These are phyloP conservation scores for Colletotrichum orbiculare DNA, from an alignment of 2,329 filamentous ascomycete genomes.

Conservation along the genomic window DNA sequence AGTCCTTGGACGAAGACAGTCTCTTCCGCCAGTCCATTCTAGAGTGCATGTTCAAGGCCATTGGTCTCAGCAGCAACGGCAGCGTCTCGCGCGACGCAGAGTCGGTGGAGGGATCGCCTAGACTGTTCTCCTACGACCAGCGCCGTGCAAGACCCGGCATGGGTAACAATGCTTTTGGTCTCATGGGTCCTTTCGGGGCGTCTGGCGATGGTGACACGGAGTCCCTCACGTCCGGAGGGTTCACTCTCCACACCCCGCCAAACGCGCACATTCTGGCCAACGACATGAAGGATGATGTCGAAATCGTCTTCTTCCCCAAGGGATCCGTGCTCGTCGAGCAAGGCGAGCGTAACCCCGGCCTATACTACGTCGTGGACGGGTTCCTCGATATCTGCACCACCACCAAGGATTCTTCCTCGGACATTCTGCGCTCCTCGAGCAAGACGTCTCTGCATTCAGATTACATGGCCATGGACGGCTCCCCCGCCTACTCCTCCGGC, in stretches of 20 bases:
- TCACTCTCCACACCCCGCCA: constrained; percentile 69
- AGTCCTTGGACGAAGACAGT: constrained; percentile 87
- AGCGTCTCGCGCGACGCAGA: constrained; percentile 73
- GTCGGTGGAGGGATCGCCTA: constrained; percentile 87
- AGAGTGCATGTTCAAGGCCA: constrained; percentile 94
- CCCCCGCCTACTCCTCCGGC: constrained; percentile 35
- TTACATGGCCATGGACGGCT: constrained; percentile 24
- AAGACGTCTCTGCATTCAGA: constrained; percentile 43
- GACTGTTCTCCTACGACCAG: constrained; percentile 85
- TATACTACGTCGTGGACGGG: constrained; percentile 98
- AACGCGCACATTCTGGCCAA: constrained; percentile 75
- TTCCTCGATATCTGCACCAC: constrained; percentile 95
- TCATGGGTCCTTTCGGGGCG: constrained; percentile 85
- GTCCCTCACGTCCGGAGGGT: constrained; percentile 79
- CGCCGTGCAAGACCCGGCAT: constrained; percentile 83
- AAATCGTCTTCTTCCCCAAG: constrained; percentile 97
- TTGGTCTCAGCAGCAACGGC: constrained; percentile 80
- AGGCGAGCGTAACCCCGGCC: constrained; percentile 92
- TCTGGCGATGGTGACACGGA: constrained; percentile 86
- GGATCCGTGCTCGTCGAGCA: constrained; percentile 95
- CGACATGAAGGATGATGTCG: constrained; percentile 90
- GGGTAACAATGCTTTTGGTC: constrained; percentile 83
- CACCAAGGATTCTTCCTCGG: constrained; percentile 64
- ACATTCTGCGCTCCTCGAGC: constrained; percentile 53
- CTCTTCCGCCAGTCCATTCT: constrained; percentile 90